phyloP scores from a whole-genome alignment of 139 green algal species.

The Astrephomene gubernaculifera region DNA sequence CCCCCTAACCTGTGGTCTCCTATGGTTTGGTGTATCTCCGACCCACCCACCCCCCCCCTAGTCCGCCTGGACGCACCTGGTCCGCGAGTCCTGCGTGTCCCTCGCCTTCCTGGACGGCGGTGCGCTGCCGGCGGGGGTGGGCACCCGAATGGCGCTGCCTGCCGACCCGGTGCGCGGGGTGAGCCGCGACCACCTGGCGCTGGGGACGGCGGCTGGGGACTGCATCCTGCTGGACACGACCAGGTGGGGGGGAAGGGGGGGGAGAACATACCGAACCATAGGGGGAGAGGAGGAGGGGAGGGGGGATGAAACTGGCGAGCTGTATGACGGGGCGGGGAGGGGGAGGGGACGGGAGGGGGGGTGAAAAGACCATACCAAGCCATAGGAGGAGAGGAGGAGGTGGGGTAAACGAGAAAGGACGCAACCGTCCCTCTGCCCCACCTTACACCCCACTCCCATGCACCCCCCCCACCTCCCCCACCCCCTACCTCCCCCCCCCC shows the following conservation, averaged over 20 bases:
- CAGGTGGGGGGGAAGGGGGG: not conserved
- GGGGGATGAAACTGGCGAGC: not conserved
- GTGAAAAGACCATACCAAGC: not conserved
- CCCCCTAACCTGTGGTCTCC: no score
- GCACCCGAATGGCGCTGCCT: not conserved
- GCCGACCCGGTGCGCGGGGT: not conserved
- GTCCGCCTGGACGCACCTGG: slow-evolving; percentile 51
- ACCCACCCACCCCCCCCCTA: not conserved
- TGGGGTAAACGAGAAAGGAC: not conserved
- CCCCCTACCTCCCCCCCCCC: not conserved
- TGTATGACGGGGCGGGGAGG: no score
- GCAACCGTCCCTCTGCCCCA: not conserved
- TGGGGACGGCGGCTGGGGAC: slow-evolving; percentile 46
- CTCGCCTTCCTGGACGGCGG: slow-evolving; percentile 38
- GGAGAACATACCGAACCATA: no score
- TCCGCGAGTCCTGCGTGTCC: slow-evolving; percentile 9
- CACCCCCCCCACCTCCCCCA: not conserved
- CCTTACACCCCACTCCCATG: not conserved
- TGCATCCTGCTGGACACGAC: slow-evolving; percentile 33
- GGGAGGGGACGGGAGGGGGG: not conserved
- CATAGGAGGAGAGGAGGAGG: not conserved
- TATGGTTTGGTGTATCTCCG: no score
- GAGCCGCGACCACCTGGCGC: slow-evolving; percentile 31
- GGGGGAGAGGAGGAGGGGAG: not conserved
- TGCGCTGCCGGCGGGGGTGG: not conserved